A percentile compares a stretch with the other conserved stretches of the same genome.
phyloP scores from a whole-genome alignment of 78 protist genomes.

The Chrysochromulina tobinii region DNA sequence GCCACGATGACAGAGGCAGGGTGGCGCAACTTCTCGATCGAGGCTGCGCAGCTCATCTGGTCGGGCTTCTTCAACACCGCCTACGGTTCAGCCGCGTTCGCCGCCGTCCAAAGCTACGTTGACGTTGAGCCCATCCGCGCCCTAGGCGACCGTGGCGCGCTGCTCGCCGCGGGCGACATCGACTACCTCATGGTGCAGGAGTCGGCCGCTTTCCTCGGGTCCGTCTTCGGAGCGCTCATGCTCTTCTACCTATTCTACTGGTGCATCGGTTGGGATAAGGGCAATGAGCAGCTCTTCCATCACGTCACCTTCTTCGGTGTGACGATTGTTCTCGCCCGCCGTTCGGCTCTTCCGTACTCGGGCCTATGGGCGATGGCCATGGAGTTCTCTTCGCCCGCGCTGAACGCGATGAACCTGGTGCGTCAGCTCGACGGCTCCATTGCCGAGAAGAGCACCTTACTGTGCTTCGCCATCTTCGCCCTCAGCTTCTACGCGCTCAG shows the following conservation, averaged over 20 bases:
- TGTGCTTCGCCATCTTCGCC: not conserved
- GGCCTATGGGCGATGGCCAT: not conserved
- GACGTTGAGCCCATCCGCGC: not conserved
- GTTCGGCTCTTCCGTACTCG: not conserved
- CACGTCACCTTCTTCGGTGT: not conserved
- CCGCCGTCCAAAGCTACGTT: not conserved
- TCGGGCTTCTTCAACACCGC: not conserved
- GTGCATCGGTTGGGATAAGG: not conserved
- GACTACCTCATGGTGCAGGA: not conserved
- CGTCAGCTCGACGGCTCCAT: not conserved
- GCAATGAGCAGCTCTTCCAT: not conserved
- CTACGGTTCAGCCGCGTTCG: not conserved
- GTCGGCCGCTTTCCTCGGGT: not conserved
- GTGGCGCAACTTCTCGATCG: not conserved
- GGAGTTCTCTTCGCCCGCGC: not conserved
- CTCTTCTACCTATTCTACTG: not conserved
- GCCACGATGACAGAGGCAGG: not conserved
- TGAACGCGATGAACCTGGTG: not conserved
- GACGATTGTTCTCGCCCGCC: not conserved
- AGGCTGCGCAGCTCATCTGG: not conserved
- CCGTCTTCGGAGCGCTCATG: not conserved
- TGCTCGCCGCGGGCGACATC: not conserved
- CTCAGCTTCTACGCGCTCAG: not conserved
- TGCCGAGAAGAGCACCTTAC: not conserved
- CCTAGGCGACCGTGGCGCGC: not conserved